Evolutionary conservation across 139 green algal species (phyloP), one percentile per base, ranked within the genome.

Genomic region (Nannochloris sp.): DNA sequence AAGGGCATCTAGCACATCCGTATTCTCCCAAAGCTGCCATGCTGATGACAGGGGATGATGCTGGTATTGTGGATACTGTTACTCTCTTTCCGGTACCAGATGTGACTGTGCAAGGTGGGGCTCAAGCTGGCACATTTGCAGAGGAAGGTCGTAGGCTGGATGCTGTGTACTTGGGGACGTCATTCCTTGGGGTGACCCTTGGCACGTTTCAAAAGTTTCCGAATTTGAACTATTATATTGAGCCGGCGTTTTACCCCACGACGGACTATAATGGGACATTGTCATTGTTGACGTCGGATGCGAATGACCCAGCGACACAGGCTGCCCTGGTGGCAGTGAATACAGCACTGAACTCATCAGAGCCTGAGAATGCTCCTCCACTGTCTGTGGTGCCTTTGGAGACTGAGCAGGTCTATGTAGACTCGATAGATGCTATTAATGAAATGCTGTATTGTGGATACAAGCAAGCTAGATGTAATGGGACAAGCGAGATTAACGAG

Each of bases 391-490:
- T 50, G 43, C 43, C 49, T 1, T 30, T 68, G 6, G 13, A 30
- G 17, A 46, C 51, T 16, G 13, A 66, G 3, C 16, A 59, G 25
- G 56, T 60, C 2, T 73, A 50, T 40, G 5, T 61, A 10, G 25
- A 12, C 1, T 73, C 5, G 23, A 49, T 37, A 0, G 16, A 43
- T 1, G 63, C 49, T 23, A 61, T 89, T 29, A 60, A 85, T 56
- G 36, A 43, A 1, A 46, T 48, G 16, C 65, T 86, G 11, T 89
- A 83, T 67, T 89, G 83, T 71, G 83, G 74, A 6, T 89, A 80
- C 65, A 59, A 66, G 43, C 57, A 76, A 57, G 51, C 71, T 3
- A 40, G 71, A 8, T 77, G 71, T 20, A 29, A 69, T 13, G 55
- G 40, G 40, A 69, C 58, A 1, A 28, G 33, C 1, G 62, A 51